Conservation (phyloP, 2,329 filamentous ascomycete species). For the Didymella lethalis region DNA sequence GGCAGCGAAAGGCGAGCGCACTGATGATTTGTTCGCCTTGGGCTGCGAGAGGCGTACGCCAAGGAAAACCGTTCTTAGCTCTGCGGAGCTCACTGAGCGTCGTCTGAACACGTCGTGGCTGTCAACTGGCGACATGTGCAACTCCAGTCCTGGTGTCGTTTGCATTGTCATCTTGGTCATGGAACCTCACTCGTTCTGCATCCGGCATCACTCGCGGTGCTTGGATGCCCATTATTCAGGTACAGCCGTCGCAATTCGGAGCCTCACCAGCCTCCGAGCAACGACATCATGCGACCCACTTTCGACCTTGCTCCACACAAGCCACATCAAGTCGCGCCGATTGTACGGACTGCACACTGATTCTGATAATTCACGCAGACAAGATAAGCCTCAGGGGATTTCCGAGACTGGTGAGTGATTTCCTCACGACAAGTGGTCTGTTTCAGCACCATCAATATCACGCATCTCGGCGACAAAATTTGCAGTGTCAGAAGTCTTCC, state of each 20-base stretch:
- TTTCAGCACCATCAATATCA: not conserved
- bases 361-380: conserved; percentile 16
- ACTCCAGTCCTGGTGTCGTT: not conserved
- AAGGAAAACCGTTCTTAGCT: conserved; percentile 20
- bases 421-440: not conserved
- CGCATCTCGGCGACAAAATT: not conserved
- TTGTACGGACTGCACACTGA: not conserved
- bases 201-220: conserved; percentile 1
- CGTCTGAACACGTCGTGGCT: conserved; percentile 21
- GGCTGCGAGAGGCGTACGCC: conserved; percentile 16
- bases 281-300: conserved; percentile 23
- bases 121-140: conserved; percentile 9
- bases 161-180: conserved; percentile 1
- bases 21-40: conserved; percentile 16
- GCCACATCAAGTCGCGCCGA: conserved; percentile 16
- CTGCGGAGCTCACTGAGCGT: conserved; percentile 16
- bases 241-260: conserved; percentile 3
- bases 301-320: conserved; percentile 16
- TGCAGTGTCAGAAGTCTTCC: not conserved
- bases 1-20: conserved; percentile 11
- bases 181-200: conserved; percentile 10
- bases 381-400: conserved; percentile 3
- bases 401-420: not conserved
- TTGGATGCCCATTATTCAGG: not conserved
- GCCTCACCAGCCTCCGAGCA: conserved; percentile 13